Conservation (phyloP, 208 protist species). For the Trypanosoma theileri region DNA sequence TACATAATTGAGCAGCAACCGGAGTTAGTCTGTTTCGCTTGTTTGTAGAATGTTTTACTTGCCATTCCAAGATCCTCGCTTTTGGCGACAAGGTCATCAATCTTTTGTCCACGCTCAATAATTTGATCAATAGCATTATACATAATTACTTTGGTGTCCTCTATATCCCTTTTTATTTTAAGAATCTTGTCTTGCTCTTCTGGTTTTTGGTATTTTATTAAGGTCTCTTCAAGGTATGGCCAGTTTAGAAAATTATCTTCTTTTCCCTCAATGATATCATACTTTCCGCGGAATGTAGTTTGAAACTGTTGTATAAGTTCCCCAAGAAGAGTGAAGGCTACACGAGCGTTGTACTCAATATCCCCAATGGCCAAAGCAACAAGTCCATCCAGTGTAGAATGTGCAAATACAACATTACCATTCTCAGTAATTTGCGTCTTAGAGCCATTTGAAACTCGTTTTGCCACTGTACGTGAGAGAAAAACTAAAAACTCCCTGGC, state of each 20-base stretch:
- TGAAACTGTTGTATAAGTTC: slow-evolving; percentile 73
- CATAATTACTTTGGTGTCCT: slow-evolving; percentile 93
- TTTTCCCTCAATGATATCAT: slow-evolving; percentile 50
- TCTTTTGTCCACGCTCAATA: slow-evolving; percentile 88
- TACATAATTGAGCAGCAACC: slow-evolving; percentile 88
- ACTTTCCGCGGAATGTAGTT: slow-evolving; percentile 86
- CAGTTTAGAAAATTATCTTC: slow-evolving; percentile 79
- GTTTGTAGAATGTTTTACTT: slow-evolving; percentile 90
- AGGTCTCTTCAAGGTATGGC: slow-evolving; percentile 69
- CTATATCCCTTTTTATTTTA: slow-evolving; percentile 86
- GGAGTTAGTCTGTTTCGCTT: slow-evolving; percentile 88
- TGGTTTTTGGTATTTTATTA: slow-evolving; percentile 88
- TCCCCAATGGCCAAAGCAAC: slow-evolving; percentile 81
- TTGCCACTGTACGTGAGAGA: slow-evolving; percentile 80
- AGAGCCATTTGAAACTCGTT: slow-evolving; percentile 54
- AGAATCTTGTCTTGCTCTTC: slow-evolving; percentile 90
- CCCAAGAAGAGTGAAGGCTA: slow-evolving; percentile 85
- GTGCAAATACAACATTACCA: slow-evolving; percentile 75
- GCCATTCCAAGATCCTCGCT: slow-evolving; percentile 81
- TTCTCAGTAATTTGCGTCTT: slow-evolving; percentile 86
- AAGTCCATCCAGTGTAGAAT: slow-evolving; percentile 70
- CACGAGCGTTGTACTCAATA: slow-evolving; percentile 83
- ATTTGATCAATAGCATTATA: slow-evolving; percentile 92
- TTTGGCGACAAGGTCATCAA: slow-evolving; percentile 85
- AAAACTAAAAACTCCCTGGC: slow-evolving; percentile 88